phyloP scores from a whole-genome alignment of 192 early-diverging fungal genomes.

The Rhizophagus prolifer region DNA sequence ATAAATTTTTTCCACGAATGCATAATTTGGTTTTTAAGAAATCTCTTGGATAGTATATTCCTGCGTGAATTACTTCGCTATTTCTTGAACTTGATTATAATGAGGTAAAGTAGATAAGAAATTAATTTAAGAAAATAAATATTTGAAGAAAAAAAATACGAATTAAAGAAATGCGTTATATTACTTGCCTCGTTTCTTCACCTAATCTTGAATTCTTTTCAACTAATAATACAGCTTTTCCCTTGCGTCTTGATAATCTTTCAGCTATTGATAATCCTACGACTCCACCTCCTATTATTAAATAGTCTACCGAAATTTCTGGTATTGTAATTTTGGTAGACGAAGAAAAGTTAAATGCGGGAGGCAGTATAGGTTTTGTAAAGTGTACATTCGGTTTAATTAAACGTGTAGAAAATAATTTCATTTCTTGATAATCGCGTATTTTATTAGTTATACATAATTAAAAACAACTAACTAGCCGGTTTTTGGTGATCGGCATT shows the following conservation, averaged over 20 bases:
- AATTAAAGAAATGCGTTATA: too few relatives aligned
- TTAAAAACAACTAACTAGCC: too few relatives aligned
- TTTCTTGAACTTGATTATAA: constrained; percentile 63
- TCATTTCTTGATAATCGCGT: too few relatives aligned
- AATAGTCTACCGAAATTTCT: constrained; percentile 62
- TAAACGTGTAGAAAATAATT: too few relatives aligned
- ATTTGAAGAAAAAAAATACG: too few relatives aligned
- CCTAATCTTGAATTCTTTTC: constrained; percentile 67
- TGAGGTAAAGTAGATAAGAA: too few relatives aligned
- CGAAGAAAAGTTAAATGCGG: neutral
- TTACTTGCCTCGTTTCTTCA: constrained; percentile 63
- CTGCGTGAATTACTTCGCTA: constrained; percentile 89
- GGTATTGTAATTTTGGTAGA: neutral
- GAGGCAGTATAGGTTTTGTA: too few relatives aligned
- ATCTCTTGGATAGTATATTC: constrained; percentile 75
- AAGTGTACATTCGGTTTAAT: too few relatives aligned
- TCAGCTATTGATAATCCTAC: constrained; percentile 79
- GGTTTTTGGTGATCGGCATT: too few relatives aligned
- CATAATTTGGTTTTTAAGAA: constrained; percentile 77
- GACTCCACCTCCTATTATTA: constrained; percentile 78
- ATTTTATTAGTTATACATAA: too few relatives aligned
- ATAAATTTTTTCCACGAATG: constrained; percentile 67
- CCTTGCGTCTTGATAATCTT: constrained; percentile 49
- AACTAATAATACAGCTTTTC: constrained; percentile 57
- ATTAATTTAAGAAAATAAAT: too few relatives aligned